Percentiles rank a stretch among this genome's conserved stretches.
phyloP scores from a whole-genome alignment of 805 yeast genomes.

The Yarrowia porcina region DNA sequence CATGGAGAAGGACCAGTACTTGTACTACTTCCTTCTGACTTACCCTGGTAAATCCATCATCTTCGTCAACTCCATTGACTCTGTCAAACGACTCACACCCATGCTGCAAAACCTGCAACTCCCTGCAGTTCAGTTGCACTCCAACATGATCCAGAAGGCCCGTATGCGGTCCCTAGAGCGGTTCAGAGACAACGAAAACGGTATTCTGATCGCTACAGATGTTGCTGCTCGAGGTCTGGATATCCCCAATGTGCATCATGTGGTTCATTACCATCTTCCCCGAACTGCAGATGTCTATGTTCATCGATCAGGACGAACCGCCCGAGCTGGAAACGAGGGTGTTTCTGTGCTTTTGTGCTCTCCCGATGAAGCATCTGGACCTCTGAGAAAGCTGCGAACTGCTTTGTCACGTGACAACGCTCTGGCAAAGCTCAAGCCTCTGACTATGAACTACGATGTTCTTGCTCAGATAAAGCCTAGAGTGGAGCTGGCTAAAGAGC shows the following conservation, averaged over 20 bases:
- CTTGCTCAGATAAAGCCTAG: constrained; percentile 69
- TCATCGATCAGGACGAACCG: constrained; percentile 98
- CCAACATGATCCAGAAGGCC: constrained; percentile 93
- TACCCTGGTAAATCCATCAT: constrained; percentile 88
- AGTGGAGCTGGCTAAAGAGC: constrained; percentile 60
- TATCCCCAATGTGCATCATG: constrained; percentile 86
- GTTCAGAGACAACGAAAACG: constrained; percentile 50
- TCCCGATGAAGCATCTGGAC: constrained; percentile 90
- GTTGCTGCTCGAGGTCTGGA: constrained; percentile 98
- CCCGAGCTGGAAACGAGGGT: constrained; percentile 89
- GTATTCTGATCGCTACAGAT: constrained; percentile 83
- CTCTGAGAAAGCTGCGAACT: constrained; percentile 69
- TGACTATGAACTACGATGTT: constrained; percentile 75
- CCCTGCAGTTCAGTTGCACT: constrained; percentile 73
- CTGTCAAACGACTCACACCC: constrained; percentile 82
- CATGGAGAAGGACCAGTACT: constrained; percentile 80
- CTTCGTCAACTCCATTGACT: constrained; percentile 92
- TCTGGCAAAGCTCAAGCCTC: constrained; percentile 46
- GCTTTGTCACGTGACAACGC: constrained; percentile 48
- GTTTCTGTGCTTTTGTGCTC: constrained; percentile 92
- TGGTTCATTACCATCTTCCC: constrained; percentile 93
- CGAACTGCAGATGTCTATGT: constrained; percentile 91
- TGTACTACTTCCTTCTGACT: constrained; percentile 80
- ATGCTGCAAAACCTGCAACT: constrained; percentile 66
- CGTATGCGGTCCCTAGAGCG: constrained; percentile 81